Conservation (phyloP, 116 monocot genomes). For the Posidonia oceanica region DNA sequence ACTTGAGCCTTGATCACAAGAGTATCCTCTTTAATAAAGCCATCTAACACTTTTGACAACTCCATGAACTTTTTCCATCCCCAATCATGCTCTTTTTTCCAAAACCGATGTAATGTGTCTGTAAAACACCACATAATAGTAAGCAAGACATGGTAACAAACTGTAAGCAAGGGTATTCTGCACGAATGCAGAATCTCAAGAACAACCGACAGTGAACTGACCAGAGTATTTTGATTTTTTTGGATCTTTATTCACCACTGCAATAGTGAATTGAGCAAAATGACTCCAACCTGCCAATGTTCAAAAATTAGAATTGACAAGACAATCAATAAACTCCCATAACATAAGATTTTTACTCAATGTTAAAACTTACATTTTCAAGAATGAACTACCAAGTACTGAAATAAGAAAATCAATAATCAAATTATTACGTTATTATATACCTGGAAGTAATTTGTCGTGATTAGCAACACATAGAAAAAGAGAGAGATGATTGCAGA, state of each 20-base stretch:
- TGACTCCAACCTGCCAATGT: constrained; percentile 77
- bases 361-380: neutral
- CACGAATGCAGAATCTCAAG: neutral
- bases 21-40: constrained; percentile 70
- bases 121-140: constrained; percentile 6
- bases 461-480: constrained; percentile 99
- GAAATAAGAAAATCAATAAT: neutral
- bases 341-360: no score
- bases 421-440: neutral
- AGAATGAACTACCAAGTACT: neutral
- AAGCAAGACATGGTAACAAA: neutral
- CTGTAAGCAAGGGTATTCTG: neutral
- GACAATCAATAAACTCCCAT: no score
- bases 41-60: constrained; percentile 68
- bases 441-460: constrained; percentile 94
- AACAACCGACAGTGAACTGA: constrained; percentile 12
- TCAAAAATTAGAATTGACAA: neutral
- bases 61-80: constrained; percentile 99
- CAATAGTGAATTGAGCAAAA: constrained; percentile 94
- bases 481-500: constrained; percentile 87
- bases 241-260: constrained; percentile 90
- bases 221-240: constrained; percentile 95
- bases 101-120: constrained; percentile 95
- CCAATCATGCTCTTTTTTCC: constrained; percentile 99
- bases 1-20: constrained; percentile 92